Percentiles rank a stretch among this genome's conserved stretches.
Conservation (phyloP, 2,329 filamentous ascomycete species). For the Colletotrichum sidae region DNA sequence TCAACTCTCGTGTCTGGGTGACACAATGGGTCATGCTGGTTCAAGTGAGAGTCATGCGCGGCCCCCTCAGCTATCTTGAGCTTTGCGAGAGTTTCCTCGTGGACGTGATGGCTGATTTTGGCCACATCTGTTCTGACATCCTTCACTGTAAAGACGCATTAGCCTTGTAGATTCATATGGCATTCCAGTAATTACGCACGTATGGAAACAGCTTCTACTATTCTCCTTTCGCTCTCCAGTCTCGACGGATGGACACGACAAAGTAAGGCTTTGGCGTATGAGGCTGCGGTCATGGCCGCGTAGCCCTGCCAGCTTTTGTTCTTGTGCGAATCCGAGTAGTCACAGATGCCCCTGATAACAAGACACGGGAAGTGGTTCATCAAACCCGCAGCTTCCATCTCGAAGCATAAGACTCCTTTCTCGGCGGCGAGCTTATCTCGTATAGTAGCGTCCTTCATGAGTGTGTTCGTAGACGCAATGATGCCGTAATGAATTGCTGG, state of each 20-base stretch:
- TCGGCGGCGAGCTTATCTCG: constrained; percentile 44
- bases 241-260: constrained; percentile 30
- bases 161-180: too few relatives aligned
- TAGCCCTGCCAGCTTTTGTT: constrained; percentile 50
- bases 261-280: constrained; percentile 39
- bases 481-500: constrained; percentile 39
- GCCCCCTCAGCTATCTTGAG: not conserved
- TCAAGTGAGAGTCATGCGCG: not conserved
- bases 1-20: constrained; percentile 13
- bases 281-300: constrained; percentile 49
- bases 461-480: constrained; percentile 47
- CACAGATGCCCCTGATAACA: constrained; percentile 52
- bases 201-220: not conserved
- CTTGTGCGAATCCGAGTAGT: constrained; percentile 55
- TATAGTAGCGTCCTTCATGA: constrained; percentile 47
- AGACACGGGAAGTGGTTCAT: constrained; percentile 47
- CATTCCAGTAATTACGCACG: not conserved
- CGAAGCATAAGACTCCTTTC: constrained; percentile 39
- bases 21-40: constrained; percentile 1
- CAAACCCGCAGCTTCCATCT: constrained; percentile 47
- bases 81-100: too few relatives aligned
- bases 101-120: too few relatives aligned
- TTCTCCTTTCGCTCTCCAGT: constrained; percentile 34
- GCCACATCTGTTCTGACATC: too few relatives aligned
- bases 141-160: too few relatives aligned